Evolutionary conservation across 2,329 filamentous ascomycete species (phyloP).

Genomic region (Alternaria brassicae): DNA sequence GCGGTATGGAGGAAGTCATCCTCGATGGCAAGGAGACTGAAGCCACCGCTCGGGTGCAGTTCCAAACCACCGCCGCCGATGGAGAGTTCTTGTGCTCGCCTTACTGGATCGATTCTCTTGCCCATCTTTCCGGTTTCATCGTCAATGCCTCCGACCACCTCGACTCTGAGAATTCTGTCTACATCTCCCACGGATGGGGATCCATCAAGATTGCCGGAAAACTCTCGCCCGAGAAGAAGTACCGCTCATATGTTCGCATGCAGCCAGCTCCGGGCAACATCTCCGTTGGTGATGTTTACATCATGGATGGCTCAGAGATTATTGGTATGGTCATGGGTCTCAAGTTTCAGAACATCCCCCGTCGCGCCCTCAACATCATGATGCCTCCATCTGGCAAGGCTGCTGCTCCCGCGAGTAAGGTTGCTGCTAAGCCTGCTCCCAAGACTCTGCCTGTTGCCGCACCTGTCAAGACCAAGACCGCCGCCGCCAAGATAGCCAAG

Average conservation of each 20-base stretch:
- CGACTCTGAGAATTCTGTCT: constrained; percentile 66
- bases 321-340: constrained; percentile 67
- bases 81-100: constrained; percentile 66
- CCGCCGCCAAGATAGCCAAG: constrained; percentile 54
- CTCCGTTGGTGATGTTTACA: constrained; percentile 66
- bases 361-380: constrained; percentile 70
- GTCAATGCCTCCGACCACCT: constrained; percentile 66
- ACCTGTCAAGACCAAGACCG: constrained; percentile 38
- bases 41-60: constrained; percentile 62
- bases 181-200: constrained; percentile 68
- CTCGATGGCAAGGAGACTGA: constrained; percentile 64
- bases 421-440: constrained; percentile 46
- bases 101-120: constrained; percentile 66
- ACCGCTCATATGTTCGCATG: constrained; percentile 69
- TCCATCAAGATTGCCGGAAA: constrained; percentile 64
- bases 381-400: constrained; percentile 65
- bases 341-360: constrained; percentile 72
- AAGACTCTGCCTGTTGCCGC: constrained; percentile 48
- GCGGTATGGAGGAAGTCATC: constrained; percentile 66
- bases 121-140: constrained; percentile 66
- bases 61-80: constrained; percentile 61
- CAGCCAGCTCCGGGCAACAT: constrained; percentile 63
- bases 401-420: constrained; percentile 42
- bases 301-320: constrained; percentile 66
- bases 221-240: constrained; percentile 60